These are phyloP conservation scores for Sarocladiaceae sp. DNA, from an alignment of 2,329 filamentous ascomycete genomes.

Conservation along the genomic window DNA sequence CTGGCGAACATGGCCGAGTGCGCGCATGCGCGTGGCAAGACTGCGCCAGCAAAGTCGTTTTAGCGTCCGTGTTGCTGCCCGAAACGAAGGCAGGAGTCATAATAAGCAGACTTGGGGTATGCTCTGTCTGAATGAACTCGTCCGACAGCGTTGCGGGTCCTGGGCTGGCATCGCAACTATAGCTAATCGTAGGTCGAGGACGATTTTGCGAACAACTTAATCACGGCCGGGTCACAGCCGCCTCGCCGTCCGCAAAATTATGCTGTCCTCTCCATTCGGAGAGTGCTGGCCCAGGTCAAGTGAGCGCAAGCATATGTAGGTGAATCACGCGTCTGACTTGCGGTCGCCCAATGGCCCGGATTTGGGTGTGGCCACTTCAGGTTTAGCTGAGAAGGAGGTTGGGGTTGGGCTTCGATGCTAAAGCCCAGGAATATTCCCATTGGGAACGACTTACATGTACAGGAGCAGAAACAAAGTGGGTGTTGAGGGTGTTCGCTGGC, in stretches of 20 bases:
- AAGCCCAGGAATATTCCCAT: background rate
- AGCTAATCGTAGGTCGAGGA: background rate
- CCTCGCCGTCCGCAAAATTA: background rate
- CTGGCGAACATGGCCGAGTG: slow-evolving; percentile 1
- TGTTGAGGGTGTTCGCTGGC: slow-evolving; percentile 5
- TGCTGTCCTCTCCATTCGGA: background rate
- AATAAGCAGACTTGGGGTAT: background rate
- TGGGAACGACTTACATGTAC: background rate
- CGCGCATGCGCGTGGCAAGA: background rate
- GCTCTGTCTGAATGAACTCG: background rate
- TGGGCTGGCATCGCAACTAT: background rate
- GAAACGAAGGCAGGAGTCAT: slow-evolving; percentile 25
- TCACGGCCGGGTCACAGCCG: background rate
- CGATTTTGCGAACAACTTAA: background rate
- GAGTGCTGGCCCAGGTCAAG: slow-evolving; percentile 16
- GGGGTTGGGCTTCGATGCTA: slow-evolving; percentile 9
- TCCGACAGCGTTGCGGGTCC: background rate
- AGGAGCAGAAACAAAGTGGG: background rate
- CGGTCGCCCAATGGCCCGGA: slow-evolving; percentile 2
- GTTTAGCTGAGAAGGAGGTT: slow-evolving; percentile 1
- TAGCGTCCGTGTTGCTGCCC: slow-evolving; percentile 23
- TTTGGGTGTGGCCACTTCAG: background rate
- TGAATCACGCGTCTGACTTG: slow-evolving; percentile 13
- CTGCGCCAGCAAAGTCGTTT: background rate
- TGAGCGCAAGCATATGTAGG: slow-evolving; percentile 25